Conservation (phyloP, 2,329 filamentous ascomycete genomes). For the Geosmithia putterillii region DNA sequence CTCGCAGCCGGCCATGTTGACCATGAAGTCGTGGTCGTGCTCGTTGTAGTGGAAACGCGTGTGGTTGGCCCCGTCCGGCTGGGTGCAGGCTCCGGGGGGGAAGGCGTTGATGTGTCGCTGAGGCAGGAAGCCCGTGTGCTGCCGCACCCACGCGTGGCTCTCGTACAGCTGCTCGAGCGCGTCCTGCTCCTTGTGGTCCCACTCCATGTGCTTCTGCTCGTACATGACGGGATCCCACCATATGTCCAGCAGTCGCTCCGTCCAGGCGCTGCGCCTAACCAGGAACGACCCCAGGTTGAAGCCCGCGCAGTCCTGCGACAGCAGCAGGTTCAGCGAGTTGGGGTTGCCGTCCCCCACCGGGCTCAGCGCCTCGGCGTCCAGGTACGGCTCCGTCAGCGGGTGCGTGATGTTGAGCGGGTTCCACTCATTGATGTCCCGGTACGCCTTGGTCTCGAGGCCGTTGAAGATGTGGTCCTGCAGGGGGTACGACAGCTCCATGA, state of each 20-base stretch:
- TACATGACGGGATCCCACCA: constrained; percentile 99
- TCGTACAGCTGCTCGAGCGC: constrained; percentile 85
- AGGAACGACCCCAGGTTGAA: constrained; percentile 98
- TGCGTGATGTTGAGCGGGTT: constrained; percentile 92
- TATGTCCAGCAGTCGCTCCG: constrained; percentile 80
- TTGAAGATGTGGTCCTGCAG: constrained; percentile 87
- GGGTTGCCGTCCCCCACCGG: constrained; percentile 63
- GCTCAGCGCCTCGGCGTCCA: constrained; percentile 65
- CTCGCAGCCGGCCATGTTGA: constrained; percentile 98
- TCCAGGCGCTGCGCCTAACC: constrained; percentile 73
- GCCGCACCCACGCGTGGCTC: constrained; percentile 84
- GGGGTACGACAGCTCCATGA: constrained; percentile 92
- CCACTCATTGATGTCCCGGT: constrained; percentile 92
- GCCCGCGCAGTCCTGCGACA: constrained; percentile 88
- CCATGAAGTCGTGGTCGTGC: constrained; percentile 78
- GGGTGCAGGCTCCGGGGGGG: constrained; percentile 76
- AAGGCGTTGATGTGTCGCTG: constrained; percentile 94
- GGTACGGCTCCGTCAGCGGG: constrained; percentile 59
- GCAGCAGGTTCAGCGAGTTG: constrained; percentile 72
- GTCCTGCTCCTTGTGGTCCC: constrained; percentile 98
- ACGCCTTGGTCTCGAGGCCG: constrained; percentile 58
- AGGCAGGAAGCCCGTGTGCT: constrained; percentile 77
- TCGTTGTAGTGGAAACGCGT: constrained; percentile 75
- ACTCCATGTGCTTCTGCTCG: constrained; percentile 97
- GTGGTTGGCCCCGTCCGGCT: constrained; percentile 65